Conservation (phyloP, 2,329 filamentous ascomycete genomes). For the Ambrosiella beaveri region DNA sequence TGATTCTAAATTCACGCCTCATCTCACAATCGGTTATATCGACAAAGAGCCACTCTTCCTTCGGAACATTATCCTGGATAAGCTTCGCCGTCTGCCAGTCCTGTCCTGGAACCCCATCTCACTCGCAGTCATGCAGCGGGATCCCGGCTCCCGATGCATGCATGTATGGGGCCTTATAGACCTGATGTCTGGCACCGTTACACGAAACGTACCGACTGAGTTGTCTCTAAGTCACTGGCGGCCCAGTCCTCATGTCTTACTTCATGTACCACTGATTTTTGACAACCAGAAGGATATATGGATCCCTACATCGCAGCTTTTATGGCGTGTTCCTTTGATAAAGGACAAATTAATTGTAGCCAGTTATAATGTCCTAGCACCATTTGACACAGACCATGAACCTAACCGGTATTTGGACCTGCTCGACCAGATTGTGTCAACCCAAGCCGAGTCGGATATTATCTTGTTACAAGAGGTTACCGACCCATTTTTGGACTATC, state of each 20-base stretch:
- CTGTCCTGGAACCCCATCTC: slow-evolving; percentile 30
- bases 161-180: slow-evolving; percentile 36
- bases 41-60: slow-evolving; percentile 20
- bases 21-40: not conserved
- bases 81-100: slow-evolving; percentile 30
- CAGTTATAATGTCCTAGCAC: slow-evolving; percentile 36
- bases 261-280: not conserved
- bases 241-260: not conserved
- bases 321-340: not conserved
- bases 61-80: slow-evolving; percentile 35
- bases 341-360: slow-evolving; percentile 22
- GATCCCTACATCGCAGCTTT: not conserved
- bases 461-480: slow-evolving; percentile 46
- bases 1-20: not conserved
- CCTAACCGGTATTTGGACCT: slow-evolving; percentile 26
- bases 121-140: slow-evolving; percentile 37
- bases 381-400: slow-evolving; percentile 30
- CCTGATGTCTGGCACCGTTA: slow-evolving; percentile 15
- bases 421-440: slow-evolving; percentile 27
- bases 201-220: not conserved
- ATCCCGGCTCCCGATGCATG: slow-evolving; percentile 28
- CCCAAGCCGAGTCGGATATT: slow-evolving; percentile 27
- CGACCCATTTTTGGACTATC: slow-evolving; percentile 40
- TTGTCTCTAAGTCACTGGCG: not conserved
- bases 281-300: not conserved